Conservation (phyloP, 495 filamentous ascomycete genomes). For the Talaromyces stipitatus region DNA sequence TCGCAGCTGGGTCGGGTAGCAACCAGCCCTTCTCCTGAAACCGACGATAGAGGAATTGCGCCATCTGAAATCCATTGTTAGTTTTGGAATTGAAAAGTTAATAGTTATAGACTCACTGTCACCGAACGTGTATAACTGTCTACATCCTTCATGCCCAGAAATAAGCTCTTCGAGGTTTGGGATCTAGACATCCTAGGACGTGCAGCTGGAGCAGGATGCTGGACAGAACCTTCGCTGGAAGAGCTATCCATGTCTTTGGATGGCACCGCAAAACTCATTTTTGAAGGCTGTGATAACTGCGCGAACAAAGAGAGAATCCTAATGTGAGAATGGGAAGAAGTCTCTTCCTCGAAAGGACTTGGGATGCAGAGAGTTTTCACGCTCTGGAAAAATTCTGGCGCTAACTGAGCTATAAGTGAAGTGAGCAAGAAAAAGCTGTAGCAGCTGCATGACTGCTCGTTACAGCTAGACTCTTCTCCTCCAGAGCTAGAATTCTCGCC, state of each 20-base stretch:
- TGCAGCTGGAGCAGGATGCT: neutral
- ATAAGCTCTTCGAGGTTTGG: neutral
- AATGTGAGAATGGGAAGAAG: neutral
- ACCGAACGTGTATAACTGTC: constrained; percentile 5
- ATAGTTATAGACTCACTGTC: neutral
- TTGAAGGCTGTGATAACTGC: neutral
- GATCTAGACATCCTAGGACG: neutral
- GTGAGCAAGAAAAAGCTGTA: neutral
- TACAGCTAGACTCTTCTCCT: neutral
- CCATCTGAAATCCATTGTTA: constrained; percentile 4
- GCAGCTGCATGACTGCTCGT: neutral
- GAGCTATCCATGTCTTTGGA: neutral
- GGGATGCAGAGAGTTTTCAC: neutral
- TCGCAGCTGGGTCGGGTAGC: constrained; percentile 6
- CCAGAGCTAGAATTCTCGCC: neutral
- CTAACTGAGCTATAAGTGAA: neutral
- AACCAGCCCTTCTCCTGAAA: constrained; percentile 22
- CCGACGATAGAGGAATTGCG: constrained; percentile 8
- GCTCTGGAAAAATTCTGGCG: neutral
- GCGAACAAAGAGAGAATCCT: neutral
- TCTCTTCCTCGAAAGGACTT: neutral
- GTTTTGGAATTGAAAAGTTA: neutral
- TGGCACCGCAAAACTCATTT: neutral
- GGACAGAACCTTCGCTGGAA: neutral
- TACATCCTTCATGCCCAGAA: constrained; percentile 1